Conservation (phyloP, 192 early-diverging fungal genomes). For the Gorgonomyces haynaldii region DNA sequence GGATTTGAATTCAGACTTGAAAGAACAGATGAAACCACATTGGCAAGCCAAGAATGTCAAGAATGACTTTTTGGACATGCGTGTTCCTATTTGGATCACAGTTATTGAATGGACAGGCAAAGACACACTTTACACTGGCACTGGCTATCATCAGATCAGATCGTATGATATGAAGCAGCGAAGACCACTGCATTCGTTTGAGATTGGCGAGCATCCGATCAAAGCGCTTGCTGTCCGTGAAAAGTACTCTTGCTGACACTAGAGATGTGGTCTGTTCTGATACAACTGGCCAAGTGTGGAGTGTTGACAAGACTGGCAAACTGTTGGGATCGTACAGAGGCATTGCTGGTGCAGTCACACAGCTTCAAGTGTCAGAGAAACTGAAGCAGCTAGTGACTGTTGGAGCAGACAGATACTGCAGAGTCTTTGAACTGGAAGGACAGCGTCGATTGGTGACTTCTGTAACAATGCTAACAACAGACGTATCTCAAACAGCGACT, state of each 20-base stretch:
- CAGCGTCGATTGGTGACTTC: conserved; percentile 12
- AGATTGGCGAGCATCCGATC: conserved; percentile 61
- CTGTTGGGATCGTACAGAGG: conserved; percentile 22
- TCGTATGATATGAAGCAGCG: conserved; percentile 69
- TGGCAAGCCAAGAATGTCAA: conserved; percentile 77
- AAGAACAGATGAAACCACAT: conserved; percentile 33
- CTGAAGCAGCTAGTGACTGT: conserved; percentile 38
- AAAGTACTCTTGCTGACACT: neutral
- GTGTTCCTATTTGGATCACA: conserved; percentile 80
- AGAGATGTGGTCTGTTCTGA: neutral
- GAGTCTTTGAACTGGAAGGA: conserved; percentile 56
- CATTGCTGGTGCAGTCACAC: conserved; percentile 30
- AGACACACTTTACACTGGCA: conserved; percentile 54
- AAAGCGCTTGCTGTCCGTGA: conserved; percentile 26
- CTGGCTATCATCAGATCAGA: conserved; percentile 58
- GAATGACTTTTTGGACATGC: conserved; percentile 68
- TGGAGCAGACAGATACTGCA: conserved; percentile 64
- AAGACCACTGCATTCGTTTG: conserved; percentile 57
- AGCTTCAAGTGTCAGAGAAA: neutral
- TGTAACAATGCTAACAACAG: conserved; percentile 35
- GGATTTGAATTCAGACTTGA: conserved; percentile 34
- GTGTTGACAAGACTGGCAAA: conserved; percentile 11
- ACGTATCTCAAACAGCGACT: conserved; percentile 71
- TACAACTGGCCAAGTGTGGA: conserved; percentile 11
- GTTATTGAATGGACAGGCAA: conserved; percentile 62